A percentile compares a stretch with the other conserved stretches of the same genome.
phyloP scores from a whole-genome alignment of 768 basidiomycete species.

The Trametes villosa region DNA sequence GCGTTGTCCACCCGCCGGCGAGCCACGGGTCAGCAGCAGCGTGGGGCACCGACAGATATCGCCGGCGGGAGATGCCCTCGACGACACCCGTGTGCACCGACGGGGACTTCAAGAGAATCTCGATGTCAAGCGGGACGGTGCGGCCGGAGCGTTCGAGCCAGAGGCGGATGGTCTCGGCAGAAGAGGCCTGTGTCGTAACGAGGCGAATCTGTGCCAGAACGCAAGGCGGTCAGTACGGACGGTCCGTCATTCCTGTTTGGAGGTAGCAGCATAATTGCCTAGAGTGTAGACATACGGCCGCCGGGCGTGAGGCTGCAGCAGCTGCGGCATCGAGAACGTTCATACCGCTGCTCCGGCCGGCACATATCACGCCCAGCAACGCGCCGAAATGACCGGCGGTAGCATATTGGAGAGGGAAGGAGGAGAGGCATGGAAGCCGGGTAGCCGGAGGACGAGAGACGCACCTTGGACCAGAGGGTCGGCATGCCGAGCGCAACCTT shows the following conservation, averaged over 20 bases:
- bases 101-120: slow-evolving; percentile 64
- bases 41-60: slow-evolving; percentile 11
- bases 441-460: slow-evolving; percentile 6
- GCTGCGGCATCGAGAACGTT: no score
- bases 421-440: neutral
- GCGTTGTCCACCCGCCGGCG: slow-evolving; percentile 16
- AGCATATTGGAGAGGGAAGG: neutral
- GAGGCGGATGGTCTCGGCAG: slow-evolving; percentile 78
- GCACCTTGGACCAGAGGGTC: slow-evolving; percentile 75
- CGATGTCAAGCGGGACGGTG: slow-evolving; percentile 74
- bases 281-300: neutral
- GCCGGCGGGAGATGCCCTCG: slow-evolving; percentile 18
- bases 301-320: neutral
- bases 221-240: neutral
- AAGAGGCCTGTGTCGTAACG: slow-evolving; percentile 67
- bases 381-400: neutral
- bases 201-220: slow-evolving; percentile 62
- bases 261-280: neutral
- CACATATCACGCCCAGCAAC: no score
- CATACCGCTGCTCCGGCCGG: neutral
- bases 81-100: slow-evolving; percentile 6
- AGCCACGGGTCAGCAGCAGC: slow-evolving; percentile 11
- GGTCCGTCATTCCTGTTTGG: neutral
- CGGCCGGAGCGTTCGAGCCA: slow-evolving; percentile 83
- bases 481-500: slow-evolving; percentile 68